Evolutionary conservation across 2,329 filamentous ascomycete genomes (phyloP), one percentile per base, ranked within the genome.

Genomic region (Bipolaris victoriae): DNA sequence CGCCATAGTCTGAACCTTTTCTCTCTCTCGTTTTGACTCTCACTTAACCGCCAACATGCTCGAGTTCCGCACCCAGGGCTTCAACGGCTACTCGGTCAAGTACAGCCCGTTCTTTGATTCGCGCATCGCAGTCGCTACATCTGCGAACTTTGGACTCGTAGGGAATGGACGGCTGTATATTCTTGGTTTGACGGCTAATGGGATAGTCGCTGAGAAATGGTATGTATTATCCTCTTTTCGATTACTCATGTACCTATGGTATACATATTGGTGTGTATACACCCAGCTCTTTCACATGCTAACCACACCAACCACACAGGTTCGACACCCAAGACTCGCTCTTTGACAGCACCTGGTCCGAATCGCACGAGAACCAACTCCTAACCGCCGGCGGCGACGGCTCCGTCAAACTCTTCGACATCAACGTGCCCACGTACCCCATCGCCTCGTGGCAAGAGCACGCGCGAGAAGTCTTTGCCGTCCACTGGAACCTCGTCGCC

Each of bases 91-190:
- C 80, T 91, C 91, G 67, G 92, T 97, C 78, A 97, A 97, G 80
- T 99, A 98, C 83, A 98, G 94, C 54, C 95, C 95, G 6, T 99
- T 97, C 82, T 96, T 96, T 81, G 95, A 98, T 81, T 95, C 91
- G 65, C 88, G 93, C 62, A 87, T 99, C 63, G 94, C 94, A 55
- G 92, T 97, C 69, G 91, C 91, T 29, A 85, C 90, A 1, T 90
- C 92, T n/a, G 88, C 94, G 63, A 98, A 99, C 82, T 99, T 95
- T 79, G 95, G 95, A 37, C 90, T 99, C 37, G 94, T 99, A 35
- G 95, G 95, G 46, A 99, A 99, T 81, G 95, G 95, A 10, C 87
- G 93, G 41, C 80, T 98, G 1, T 98, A 91, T 73, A 88, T 94
- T 56, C 83, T 98, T 24, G 90, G 89, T 29, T 80, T 99, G 63